Evolutionary conservation across 2,329 filamentous ascomycete species (phyloP).

Genomic region (Neopestalotiopsis sp.): DNA sequence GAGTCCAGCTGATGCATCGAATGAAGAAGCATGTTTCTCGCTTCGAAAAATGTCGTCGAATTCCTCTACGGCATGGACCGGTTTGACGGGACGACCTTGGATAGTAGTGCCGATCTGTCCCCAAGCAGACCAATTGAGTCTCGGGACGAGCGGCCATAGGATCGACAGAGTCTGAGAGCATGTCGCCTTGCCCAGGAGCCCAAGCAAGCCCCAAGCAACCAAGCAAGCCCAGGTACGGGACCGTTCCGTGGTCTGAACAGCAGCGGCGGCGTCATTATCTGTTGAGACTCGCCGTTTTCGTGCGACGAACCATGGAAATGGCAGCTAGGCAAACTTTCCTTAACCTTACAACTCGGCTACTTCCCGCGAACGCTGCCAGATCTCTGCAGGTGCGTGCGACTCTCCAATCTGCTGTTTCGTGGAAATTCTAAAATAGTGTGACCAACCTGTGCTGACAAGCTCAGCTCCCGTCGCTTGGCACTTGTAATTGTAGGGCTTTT

Average conservation of each 20-base stretch:
- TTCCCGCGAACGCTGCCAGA: not conserved
- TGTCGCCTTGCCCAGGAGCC: not conserved
- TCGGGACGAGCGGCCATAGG: not conserved
- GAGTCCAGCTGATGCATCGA: no score
- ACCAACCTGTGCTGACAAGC: no score
- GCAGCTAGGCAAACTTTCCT: not conserved
- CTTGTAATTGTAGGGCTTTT: no score
- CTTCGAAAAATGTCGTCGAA: not conserved
- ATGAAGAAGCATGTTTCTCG: not conserved
- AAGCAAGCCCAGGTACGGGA: not conserved
- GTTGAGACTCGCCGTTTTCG: not conserved
- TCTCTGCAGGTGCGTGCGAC: not conserved
- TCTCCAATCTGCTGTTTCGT: not conserved
- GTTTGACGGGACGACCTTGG: not conserved
- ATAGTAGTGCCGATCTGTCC: not conserved
- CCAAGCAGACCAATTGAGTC: not conserved
- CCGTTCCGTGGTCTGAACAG: not conserved
- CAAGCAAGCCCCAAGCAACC: no score
- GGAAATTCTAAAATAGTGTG: not conserved
- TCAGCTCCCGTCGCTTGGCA: no score
- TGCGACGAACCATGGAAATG: not conserved
- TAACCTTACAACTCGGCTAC: not conserved
- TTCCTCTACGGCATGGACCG: not conserved
- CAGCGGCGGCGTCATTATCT: not conserved
- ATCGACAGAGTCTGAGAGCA: not conserved